Base-by-base conservation (phyloP, 352 stramenopile genomes). In the Proteromonas lacertae region DNA sequence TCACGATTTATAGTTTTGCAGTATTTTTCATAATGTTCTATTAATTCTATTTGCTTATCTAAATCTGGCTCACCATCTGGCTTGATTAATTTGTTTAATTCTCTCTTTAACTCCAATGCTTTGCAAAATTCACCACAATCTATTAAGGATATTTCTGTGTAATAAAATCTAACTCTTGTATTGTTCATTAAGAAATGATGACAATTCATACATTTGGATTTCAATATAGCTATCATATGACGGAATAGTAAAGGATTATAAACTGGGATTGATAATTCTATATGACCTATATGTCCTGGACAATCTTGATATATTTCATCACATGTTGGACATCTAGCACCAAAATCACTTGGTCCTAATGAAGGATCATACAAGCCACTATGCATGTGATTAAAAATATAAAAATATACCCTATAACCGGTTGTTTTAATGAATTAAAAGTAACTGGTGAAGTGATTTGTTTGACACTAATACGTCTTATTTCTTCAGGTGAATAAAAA, bases 191-290 rank as follows among this genome's bases (percentile, higher is more conserved):
- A n/a, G 45, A 80, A 88, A 47, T 86, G 82, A 63, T 97, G 81
- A 64, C 89, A 99, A 37, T 64, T 72, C 37, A 94, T 77, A 66
- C 89, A 99, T 52, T 96, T 96, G 52, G 66, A 64, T 49, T 84
- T 76, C 44, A 99, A 60, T 21, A 97, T 51, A 33, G 71, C 79
- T 41, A 93, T 57, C 52, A 98, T 57, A 25, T 78, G 64, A 1
- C 41, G 31, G 43, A 97, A 97, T 14, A 96, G 61, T 28, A 98
- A 60, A 0, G 86, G 83, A 55, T 96, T 86, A 51, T 96, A 97
- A 23, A 95, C 62, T 4, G 83, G 83, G 23, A 96, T 72, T 38
- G 72, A 76, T 26, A 99, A 62, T 62, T 97, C 81, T 42, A 99
- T 89, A 60, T 96, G 81, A 19, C 83, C 89, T 36, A 93, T 53